phyloP scores from a whole-genome alignment of 2,329 filamentous ascomycete genomes.

The Exophiala phaeomuriformis region DNA sequence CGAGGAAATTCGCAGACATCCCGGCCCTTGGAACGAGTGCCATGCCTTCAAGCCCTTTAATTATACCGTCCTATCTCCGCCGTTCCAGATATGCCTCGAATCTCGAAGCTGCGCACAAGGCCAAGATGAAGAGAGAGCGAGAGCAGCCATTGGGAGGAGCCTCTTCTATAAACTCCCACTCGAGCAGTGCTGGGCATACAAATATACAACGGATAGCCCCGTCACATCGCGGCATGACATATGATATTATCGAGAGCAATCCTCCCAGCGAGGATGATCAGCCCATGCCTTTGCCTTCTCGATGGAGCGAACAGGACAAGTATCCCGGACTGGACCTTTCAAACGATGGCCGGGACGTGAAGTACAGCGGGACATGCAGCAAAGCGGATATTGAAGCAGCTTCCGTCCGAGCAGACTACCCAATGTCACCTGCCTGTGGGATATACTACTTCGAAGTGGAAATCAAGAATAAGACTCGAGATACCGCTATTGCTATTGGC shows the following conservation, averaged over 20 bases:
- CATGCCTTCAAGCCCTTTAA: conserved; percentile 49
- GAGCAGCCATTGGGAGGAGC: conserved; percentile 39
- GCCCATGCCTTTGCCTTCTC: conserved; percentile 64
- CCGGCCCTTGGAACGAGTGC: conserved; percentile 26
- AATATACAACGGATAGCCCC: conserved; percentile 54
- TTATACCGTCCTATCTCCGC: conserved; percentile 75
- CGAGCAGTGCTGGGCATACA: conserved; percentile 42
- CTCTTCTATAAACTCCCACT: conserved; percentile 42
- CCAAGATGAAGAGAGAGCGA: conserved; percentile 50
- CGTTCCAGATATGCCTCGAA: conserved; percentile 70
- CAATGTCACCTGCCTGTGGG: conserved; percentile 82
- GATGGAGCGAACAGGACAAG: conserved; percentile 77
- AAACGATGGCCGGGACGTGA: conserved; percentile 64
- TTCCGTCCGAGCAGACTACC: conserved; percentile 71
- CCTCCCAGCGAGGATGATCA: conserved; percentile 55
- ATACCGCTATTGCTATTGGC: conserved; percentile 52
- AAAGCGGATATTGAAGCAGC: conserved; percentile 67
- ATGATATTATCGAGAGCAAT: conserved; percentile 74
- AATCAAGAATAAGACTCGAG: conserved; percentile 59
- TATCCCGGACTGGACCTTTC: conserved; percentile 65
- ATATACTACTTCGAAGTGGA: conserved; percentile 88
- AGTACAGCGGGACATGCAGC: conserved; percentile 51
- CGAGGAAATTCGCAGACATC: conserved; percentile 41
- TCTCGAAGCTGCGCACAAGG: conserved; percentile 62
- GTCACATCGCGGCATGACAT: conserved; percentile 68